These are phyloP conservation scores for Physcomitrium patens DNA, from an alignment of 225 moss, liverwort and hornwort genomes.

Conservation along the genomic window DNA sequence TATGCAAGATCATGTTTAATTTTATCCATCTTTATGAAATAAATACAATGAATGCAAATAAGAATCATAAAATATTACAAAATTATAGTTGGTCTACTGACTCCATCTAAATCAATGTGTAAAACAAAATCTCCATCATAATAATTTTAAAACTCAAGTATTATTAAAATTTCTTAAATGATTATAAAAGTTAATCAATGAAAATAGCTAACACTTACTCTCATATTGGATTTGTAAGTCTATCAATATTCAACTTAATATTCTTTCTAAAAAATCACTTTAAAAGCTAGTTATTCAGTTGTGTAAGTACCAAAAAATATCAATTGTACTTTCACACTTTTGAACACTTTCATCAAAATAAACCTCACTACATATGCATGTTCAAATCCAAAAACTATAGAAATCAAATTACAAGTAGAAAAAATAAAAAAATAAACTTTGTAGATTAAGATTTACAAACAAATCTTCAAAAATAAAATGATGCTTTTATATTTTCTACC, in stretches of 20 bases:
- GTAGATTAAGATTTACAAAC: no score
- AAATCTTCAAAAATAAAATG: no score
- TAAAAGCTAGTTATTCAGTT: slow-evolving; percentile 22
- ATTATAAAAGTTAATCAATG: neutral
- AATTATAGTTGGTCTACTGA: neutral
- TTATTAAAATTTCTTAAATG: neutral
- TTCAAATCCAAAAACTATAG: slow-evolving; percentile 20
- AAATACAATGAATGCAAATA: no score
- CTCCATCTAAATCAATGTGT: slow-evolving; percentile 1
- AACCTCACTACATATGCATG: slow-evolving; percentile 26
- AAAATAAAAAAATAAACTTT: no score
- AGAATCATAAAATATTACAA: neutral
- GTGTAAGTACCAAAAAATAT: neutral
- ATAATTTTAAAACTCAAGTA: neutral
- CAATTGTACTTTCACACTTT: neutral
- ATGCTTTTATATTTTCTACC: no score
- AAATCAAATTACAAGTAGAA: no score
- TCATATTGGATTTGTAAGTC: slow-evolving; percentile 31
- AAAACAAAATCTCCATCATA: neutral
- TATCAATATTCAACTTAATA: neutral
- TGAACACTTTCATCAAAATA: neutral
- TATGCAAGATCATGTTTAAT: slow-evolving; percentile 7
- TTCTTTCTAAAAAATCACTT: neutral
- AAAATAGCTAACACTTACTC: neutral
- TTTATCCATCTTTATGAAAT: slow-evolving; percentile 1